Evolutionary conservation across 495 filamentous ascomycete genomes (phyloP).

Genomic region (Lichenothelia convexa): DNA sequence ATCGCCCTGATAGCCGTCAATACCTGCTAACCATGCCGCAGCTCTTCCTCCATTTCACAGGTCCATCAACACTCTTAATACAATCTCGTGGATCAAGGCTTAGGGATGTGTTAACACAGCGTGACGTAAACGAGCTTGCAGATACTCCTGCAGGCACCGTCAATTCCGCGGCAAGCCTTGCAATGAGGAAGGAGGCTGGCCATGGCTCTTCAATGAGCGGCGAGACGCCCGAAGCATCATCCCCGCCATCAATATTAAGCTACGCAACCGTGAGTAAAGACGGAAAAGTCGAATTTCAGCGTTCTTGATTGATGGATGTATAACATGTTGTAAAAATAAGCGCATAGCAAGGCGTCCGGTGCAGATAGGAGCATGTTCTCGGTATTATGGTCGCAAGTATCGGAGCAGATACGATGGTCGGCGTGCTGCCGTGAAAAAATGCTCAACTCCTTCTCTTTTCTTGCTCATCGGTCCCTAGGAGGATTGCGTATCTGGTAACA

Average conservation of each 20-base stretch:
- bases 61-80: constrained; percentile 66
- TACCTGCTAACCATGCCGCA: constrained; percentile 13
- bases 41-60: constrained; percentile 78
- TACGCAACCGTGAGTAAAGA: constrained; percentile 9
- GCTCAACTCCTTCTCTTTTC: too few species aligned
- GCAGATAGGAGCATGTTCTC: too few species aligned
- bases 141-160: constrained; percentile 41
- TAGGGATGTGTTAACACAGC: constrained; percentile 51
- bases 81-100: constrained; percentile 63
- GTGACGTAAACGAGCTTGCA: constrained; percentile 76
- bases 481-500: too few species aligned
- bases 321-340: too few species aligned
- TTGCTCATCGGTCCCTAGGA: too few species aligned
- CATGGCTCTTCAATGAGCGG: background rate
- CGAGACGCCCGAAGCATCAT: background rate
- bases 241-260: constrained; percentile 6
- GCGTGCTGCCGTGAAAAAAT: too few species aligned
- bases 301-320: too few species aligned
- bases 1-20: background rate
- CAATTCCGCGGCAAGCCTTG: constrained; percentile 29
- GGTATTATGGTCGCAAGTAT: too few species aligned
- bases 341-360: too few species aligned
- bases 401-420: too few species aligned
- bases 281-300: constrained; percentile 7
- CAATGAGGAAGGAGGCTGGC: constrained; percentile 19